Evolutionary conservation across 371 early-diverging fungal genomes (phyloP), one percentile per base, ranked within the genome.

Genomic region (Caulochytrium protostelioides): DNA sequence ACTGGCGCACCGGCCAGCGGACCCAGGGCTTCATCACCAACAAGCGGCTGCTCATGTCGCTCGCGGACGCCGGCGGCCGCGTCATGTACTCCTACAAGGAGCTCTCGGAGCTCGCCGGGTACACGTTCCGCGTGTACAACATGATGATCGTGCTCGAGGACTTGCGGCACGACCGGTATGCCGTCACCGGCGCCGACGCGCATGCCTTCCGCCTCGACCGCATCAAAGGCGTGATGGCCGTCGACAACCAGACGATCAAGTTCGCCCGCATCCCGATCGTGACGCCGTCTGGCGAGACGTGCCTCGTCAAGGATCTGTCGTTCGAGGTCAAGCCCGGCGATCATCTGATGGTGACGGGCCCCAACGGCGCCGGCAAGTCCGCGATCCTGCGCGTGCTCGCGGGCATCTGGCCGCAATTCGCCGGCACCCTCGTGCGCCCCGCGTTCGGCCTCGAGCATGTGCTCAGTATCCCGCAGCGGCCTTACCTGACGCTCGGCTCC

Each of bases 71-170:
- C 12, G 81, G 81, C 51, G 86, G 86, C 21, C 71, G 86, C 34
- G 72, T 85, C 61, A 80, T 85, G 81, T 83, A 78, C 48, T 72
- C 78, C 2, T 83, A 82, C 62, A 83, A 83, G 49, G 83, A 86
- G 50, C 56, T 82, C 27, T 70, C 75, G 6, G 83, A 85, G 51
- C 60, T 83, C 22, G 79, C 87, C 18, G 92, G 95, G 17, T 89
- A 82, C 50, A 86, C 90, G 1, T 46, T 34, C 36, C 52, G 64
- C 19, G 49, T 39, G 12, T 20, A 49, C 43, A 52, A 49, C 15
- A 32, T 68, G 38, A 28, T 65, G 27, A 37, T 52, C 6, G 62
- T 59, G 26, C 42, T 65, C 25, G 42, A 59, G 12, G 62, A 62
- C 34, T 37, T 62, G 28, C 43, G 48, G 18, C 46, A 48, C n/a